These are phyloP conservation scores for Chaetomium cochliodes DNA, from an alignment of 495 filamentous ascomycete genomes.

Conservation along the genomic window DNA sequence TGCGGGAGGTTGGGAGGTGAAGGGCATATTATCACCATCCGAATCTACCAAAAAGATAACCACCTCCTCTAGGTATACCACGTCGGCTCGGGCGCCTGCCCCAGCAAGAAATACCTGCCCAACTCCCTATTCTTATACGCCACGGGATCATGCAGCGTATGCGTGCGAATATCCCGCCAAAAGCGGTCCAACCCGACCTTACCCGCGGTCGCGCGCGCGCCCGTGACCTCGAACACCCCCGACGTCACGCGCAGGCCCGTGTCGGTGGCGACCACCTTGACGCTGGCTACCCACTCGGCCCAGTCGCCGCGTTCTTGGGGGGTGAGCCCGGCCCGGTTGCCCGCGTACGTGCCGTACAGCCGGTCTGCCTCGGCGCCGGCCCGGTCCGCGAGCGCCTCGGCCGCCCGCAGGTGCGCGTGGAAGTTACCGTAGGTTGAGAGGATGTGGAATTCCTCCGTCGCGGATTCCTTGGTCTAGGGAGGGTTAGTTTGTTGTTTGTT, in stretches of 20 bases:
- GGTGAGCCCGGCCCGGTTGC: conserved; percentile 41
- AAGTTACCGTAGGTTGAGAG: conserved; percentile 60
- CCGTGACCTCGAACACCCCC: conserved; percentile 61
- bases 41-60: neutral
- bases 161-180: conserved; percentile 60
- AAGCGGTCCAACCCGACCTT: conserved; percentile 60
- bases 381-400: conserved; percentile 54
- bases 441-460: conserved; percentile 63
- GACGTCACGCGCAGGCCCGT: conserved; percentile 54
- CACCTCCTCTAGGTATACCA: conserved; percentile 54
- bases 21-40: neutral
- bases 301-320: conserved; percentile 52
- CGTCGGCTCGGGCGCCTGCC: conserved; percentile 53
- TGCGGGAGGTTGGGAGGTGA: too few relatives aligned
- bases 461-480: conserved; percentile 44
- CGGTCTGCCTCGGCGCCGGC: conserved; percentile 47
- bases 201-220: conserved; percentile 51
- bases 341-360: conserved; percentile 42
- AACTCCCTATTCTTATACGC: conserved; percentile 61
- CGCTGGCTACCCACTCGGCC: conserved; percentile 59
- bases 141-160: conserved; percentile 62
- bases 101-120: conserved; percentile 52
- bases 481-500: neutral
- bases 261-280: conserved; percentile 60
- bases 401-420: conserved; percentile 56